phyloP scores from a whole-genome alignment of 306 rosid genomes.

The Castanospermum australe region DNA sequence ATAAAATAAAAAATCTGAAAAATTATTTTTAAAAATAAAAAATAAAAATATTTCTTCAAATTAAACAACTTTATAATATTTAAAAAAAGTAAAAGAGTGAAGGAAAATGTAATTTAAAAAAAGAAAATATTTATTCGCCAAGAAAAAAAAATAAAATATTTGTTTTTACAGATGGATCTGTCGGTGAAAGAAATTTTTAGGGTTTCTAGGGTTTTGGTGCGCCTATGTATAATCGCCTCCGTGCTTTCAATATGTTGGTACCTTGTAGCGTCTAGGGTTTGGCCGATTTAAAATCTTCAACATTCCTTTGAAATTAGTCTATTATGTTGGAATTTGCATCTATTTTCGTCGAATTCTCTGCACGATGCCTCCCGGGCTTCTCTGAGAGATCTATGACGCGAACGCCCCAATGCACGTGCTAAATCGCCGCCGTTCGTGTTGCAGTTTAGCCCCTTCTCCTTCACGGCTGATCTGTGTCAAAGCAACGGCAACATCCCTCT shows the following conservation, averaged over 20 bases:
- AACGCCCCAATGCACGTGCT: slow-evolving; percentile 48
- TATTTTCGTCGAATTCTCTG: not conserved
- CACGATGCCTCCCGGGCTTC: slow-evolving; percentile 54
- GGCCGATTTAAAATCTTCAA: not conserved
- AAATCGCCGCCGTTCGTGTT: slow-evolving; percentile 47
- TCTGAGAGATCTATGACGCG: slow-evolving; percentile 26
- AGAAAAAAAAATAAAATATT: too few species aligned
- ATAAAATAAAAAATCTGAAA: too few species aligned
- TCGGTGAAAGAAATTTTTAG: not conserved
- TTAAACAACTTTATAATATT: too few species aligned
- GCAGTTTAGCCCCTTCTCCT: slow-evolving; percentile 35
- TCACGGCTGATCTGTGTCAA: slow-evolving; percentile 52
- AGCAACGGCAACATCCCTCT: slow-evolving; percentile 8
- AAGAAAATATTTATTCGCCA: too few species aligned
- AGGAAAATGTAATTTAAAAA: too few species aligned
- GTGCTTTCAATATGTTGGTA: fast-evolving
- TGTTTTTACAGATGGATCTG: too few species aligned
- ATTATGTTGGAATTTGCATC: not conserved
- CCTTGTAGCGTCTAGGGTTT: not conserved
- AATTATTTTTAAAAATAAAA: too few species aligned
- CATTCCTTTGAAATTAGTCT: not conserved
- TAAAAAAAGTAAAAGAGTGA: too few species aligned
- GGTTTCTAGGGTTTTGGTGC: slow-evolving; percentile 12
- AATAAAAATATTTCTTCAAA: too few species aligned
- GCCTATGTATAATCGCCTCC: slow-evolving; percentile 17